Conservation (phyloP, 1,284 basidiomycete genomes). For the Peniophora sp. region DNA sequence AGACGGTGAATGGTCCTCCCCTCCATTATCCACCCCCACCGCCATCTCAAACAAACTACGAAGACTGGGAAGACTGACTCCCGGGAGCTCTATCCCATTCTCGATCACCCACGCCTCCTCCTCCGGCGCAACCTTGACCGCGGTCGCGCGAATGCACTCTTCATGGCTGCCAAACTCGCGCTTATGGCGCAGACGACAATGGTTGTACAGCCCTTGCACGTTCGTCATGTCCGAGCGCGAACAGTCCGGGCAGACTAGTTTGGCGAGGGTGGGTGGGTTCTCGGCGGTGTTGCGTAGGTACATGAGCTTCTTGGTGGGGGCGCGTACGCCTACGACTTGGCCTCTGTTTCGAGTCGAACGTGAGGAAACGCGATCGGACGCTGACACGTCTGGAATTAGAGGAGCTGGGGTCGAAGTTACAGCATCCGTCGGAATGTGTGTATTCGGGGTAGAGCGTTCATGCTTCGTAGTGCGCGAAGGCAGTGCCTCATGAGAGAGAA, state of each 20-base stretch:
- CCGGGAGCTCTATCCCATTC: slow-evolving; percentile 47
- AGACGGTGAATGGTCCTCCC: neutral
- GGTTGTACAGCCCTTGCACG: slow-evolving; percentile 72
- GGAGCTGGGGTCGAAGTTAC: neutral
- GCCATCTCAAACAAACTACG: slow-evolving; percentile 63
- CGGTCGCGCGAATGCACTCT: slow-evolving; percentile 62
- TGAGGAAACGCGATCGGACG: slow-evolving; percentile 27
- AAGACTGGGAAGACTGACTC: slow-evolving; percentile 52
- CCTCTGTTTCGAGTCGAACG: slow-evolving; percentile 23
- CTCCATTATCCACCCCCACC: slow-evolving; percentile 31
- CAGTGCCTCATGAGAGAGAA: slow-evolving; percentile 36
- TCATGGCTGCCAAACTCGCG: slow-evolving; percentile 70
- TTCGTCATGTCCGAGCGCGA: slow-evolving; percentile 55
- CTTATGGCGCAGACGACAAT: slow-evolving; percentile 59
- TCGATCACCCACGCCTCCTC: slow-evolving; percentile 39
- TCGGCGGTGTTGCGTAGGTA: slow-evolving; percentile 31
- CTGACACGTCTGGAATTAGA: neutral
- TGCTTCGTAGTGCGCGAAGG: neutral
- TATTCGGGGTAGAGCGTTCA: neutral
- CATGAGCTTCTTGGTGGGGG: slow-evolving; percentile 33
- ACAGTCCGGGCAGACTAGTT: slow-evolving; percentile 56
- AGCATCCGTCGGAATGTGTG: no score
- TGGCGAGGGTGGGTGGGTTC: slow-evolving; percentile 28
- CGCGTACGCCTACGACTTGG: slow-evolving; percentile 15
- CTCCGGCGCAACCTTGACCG: slow-evolving; percentile 32